A percentile compares a stretch with the other conserved stretches of the same genome.
Evolutionary conservation across 129 eudicot genomes (phyloP).

Genomic region (Ambrosia artemisiifolia): DNA sequence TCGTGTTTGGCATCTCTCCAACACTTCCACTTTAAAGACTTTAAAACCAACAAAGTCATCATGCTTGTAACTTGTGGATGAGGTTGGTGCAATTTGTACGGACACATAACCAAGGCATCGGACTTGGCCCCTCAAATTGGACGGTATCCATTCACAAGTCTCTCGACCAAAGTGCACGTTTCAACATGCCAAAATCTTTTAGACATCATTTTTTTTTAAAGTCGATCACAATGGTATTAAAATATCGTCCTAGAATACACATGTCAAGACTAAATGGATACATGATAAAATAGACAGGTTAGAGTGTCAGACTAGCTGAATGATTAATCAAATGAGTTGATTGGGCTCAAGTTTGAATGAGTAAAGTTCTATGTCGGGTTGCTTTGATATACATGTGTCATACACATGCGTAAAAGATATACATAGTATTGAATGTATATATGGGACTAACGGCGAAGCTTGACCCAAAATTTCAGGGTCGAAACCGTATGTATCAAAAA

Average conservation of each 20-base stretch:
- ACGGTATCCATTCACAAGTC: neutral
- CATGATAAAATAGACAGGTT: neutral
- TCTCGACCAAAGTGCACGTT: neutral
- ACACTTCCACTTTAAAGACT: slow-evolving; percentile 16
- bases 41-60: neutral
- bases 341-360: neutral
- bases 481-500: too few relatives aligned
- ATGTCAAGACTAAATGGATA: neutral
- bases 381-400: too few relatives aligned
- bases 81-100: slow-evolving; percentile 12
- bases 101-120: neutral
- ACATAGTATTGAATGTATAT: too few relatives aligned
- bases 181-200: neutral
- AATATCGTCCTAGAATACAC: neutral
- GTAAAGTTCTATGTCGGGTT: neutral
- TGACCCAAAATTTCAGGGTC: too few relatives aligned
- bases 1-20: neutral
- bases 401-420: too few relatives aligned
- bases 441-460: too few relatives aligned
- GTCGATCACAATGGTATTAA: neutral
- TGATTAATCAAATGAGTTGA: neutral
- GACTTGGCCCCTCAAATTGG: neutral
- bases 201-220: neutral
- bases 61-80: slow-evolving; percentile 11
- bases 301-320: too few relatives aligned